Conservation (phyloP, 2,329 filamentous ascomycete genomes). For the Penicillium sp. region DNA sequence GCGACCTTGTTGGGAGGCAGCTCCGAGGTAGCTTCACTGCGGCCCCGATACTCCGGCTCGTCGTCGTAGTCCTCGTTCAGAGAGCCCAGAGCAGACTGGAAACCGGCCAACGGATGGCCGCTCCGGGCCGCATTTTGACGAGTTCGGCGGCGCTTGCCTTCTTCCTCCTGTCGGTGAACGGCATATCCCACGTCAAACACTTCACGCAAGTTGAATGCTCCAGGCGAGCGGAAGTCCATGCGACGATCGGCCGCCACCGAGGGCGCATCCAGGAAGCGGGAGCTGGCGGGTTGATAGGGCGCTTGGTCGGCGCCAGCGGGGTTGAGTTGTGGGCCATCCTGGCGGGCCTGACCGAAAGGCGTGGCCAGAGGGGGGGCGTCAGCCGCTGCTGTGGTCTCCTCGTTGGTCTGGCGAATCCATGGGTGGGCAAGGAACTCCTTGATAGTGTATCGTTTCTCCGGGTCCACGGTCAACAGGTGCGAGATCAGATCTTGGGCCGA, state of each 20-base stretch:
- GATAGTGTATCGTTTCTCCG: constrained; percentile 91
- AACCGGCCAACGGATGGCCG: constrained; percentile 48
- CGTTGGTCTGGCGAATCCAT: constrained; percentile 72
- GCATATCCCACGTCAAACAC: constrained; percentile 98
- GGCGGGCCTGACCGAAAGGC: constrained; percentile 50
- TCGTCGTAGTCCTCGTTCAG: constrained; percentile 60
- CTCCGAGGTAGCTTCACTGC: constrained; percentile 40
- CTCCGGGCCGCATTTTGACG: constrained; percentile 59
- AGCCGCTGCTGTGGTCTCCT: constrained; percentile 59
- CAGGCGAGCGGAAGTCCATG: constrained; percentile 90
- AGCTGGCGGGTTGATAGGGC: constrained; percentile 43
- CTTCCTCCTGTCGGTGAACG: constrained; percentile 93
- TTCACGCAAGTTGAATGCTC: constrained; percentile 89
- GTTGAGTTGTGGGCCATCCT: constrained; percentile 55
- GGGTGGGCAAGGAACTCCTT: constrained; percentile 89
- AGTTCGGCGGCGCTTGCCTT: constrained; percentile 84
- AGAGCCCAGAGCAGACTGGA: constrained; percentile 57
- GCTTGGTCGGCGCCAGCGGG: constrained; percentile 36
- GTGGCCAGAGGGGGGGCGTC: constrained; percentile 69
- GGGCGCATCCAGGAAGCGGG: constrained; percentile 54
- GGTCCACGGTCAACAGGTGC: constrained; percentile 88
- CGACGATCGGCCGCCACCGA: constrained; percentile 55
- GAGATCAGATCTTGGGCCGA: constrained; percentile 89
- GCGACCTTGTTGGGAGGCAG: constrained; percentile 60
- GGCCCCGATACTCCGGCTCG: constrained; percentile 50